phyloP scores from a whole-genome alignment of 2,329 filamentous ascomycete genomes.

The Hymenoscyphus infarciens region DNA sequence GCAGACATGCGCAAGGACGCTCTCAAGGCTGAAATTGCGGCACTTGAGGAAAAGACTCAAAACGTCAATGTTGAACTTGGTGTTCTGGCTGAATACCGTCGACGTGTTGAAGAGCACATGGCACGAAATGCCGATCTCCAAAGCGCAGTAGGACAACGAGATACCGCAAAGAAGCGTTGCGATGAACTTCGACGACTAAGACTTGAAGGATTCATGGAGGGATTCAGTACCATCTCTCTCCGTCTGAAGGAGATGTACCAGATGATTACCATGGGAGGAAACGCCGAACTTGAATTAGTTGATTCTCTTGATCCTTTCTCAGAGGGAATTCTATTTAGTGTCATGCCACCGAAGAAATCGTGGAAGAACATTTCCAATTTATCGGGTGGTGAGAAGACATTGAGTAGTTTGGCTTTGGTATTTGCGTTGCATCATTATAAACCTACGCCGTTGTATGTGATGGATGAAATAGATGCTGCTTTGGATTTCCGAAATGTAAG shows the following conservation, averaged over 20 bases:
- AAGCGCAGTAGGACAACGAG: conserved; percentile 71
- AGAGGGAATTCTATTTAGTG: conserved; percentile 93
- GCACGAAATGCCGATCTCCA: conserved; percentile 80
- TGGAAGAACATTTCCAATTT: conserved; percentile 99
- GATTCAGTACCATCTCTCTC: conserved; percentile 89
- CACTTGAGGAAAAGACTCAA: conserved; percentile 71
- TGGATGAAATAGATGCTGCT: conserved; percentile 99
- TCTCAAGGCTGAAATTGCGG: conserved; percentile 62
- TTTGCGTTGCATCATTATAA: conserved; percentile 98
- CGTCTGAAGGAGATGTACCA: conserved; percentile 99
- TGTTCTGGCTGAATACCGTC: conserved; percentile 84
- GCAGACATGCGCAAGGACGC: conserved; percentile 62
- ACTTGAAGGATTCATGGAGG: conserved; percentile 96
- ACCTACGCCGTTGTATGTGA: conserved; percentile 95
- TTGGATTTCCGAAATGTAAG: conserved; percentile 96
- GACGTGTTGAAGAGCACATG: conserved; percentile 78
- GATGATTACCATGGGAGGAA: conserved; percentile 99
- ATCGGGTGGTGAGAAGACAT: conserved; percentile 93
- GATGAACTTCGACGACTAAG: conserved; percentile 88
- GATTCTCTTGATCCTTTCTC: conserved; percentile 95
- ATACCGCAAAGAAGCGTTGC: conserved; percentile 84
- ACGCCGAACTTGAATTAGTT: conserved; percentile 94
- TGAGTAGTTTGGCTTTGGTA: conserved; percentile 89
- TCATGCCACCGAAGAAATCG: conserved; percentile 99
- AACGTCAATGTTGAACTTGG: conserved; percentile 84